Conservation (phyloP, 2,329 filamentous ascomycete genomes). For the Pseudogymnoascus sp. region DNA sequence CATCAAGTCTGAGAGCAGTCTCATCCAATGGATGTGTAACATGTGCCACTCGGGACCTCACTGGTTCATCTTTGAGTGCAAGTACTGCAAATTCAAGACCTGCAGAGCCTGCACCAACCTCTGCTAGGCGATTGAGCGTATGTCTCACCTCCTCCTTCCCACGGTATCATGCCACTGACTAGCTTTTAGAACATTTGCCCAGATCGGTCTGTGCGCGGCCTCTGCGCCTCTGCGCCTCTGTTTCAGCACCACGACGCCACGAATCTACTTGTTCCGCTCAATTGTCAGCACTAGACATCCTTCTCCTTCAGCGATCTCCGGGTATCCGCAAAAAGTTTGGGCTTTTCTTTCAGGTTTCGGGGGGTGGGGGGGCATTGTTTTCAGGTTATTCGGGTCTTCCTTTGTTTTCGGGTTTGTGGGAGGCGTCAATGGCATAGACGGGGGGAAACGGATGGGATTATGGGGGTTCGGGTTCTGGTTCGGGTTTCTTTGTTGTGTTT, state of each 20-base stretch:
- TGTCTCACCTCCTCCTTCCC: background rate
- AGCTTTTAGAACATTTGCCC: background rate
- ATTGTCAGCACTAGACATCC: background rate
- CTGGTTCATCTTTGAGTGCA: conserved; percentile 62
- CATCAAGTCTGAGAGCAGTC: conserved; percentile 57
- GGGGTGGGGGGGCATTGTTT: background rate
- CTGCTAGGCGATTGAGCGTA: background rate
- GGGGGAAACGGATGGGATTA: background rate
- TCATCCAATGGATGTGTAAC: conserved; percentile 58
- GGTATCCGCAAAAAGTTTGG: background rate
- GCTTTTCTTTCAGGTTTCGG: background rate
- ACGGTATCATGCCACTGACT: background rate
- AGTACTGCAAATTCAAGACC: conserved; percentile 58
- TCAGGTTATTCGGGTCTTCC: background rate
- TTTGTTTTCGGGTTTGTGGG: background rate
- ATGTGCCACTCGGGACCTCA: conserved; percentile 56
- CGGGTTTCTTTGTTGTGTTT: background rate
- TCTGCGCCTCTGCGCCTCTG: background rate
- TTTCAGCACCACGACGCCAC: conserved; percentile 3
- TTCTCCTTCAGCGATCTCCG: background rate
- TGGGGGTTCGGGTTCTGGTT: background rate
- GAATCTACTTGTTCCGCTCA: conserved; percentile 1
- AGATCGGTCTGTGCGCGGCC: background rate
- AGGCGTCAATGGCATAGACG: background rate
- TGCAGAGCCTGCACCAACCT: conserved; percentile 44